phyloP scores from a whole-genome alignment of 2,329 filamentous ascomycete genomes.

The Emydomyces testavorans region DNA sequence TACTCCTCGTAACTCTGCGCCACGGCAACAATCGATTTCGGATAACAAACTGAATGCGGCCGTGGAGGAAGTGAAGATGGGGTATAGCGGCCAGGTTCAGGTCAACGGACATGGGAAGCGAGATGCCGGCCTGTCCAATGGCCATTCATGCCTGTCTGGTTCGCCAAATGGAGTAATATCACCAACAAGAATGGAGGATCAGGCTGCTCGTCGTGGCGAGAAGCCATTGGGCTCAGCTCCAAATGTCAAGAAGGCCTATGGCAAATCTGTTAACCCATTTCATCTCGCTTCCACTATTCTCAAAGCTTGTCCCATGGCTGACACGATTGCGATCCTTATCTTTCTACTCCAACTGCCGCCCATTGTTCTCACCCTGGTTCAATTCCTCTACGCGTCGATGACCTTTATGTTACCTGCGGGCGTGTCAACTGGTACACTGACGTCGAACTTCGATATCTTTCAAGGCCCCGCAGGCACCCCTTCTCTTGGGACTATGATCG shows the following conservation, averaged over 20 bases:
- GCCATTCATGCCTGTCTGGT: constrained; percentile 25
- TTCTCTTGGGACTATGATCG: constrained; percentile 70
- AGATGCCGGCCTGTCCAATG: constrained; percentile 27
- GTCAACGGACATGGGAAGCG: constrained; percentile 30
- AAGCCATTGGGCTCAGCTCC: constrained; percentile 16
- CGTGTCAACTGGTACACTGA: constrained; percentile 59
- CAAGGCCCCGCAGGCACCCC: constrained; percentile 77
- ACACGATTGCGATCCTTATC: constrained; percentile 93
- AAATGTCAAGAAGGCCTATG: constrained; percentile 23
- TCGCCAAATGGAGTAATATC: constrained; percentile 25
- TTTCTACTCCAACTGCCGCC: constrained; percentile 87
- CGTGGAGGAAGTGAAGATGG: constrained; percentile 25
- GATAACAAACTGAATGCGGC: constrained; percentile 23
- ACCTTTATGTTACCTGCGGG: constrained; percentile 81
- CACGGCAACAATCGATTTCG: constrained; percentile 20
- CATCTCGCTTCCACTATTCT: constrained; percentile 77
- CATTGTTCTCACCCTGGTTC: constrained; percentile 75
- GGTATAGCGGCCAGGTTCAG: constrained; percentile 27
- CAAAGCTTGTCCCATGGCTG: constrained; percentile 77
- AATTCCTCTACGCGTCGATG: constrained; percentile 81
- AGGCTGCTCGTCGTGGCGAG: constrained; percentile 25
- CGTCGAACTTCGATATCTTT: constrained; percentile 83
- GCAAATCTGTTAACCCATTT: constrained; percentile 54
- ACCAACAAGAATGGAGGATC: constrained; percentile 16
- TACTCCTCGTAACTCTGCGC: constrained; percentile 28